Base-by-base conservation (phyloP, 2,329 filamentous ascomycete species). In the Graphiopsis chlorocephala region DNA sequence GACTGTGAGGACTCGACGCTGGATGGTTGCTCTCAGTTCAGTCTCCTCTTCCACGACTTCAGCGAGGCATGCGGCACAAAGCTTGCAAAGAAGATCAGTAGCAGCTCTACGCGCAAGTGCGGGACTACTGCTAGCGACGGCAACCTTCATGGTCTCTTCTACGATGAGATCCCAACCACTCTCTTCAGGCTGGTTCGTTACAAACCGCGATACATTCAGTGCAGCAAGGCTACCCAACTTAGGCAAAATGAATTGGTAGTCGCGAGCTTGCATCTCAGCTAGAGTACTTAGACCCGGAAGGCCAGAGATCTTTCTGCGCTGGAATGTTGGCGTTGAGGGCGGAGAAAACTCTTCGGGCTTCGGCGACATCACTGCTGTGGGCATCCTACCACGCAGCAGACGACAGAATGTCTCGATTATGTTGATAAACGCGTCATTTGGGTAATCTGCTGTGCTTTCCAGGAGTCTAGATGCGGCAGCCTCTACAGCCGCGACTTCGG, bases 361-460 rank as follows among this genome's bases (percentile, higher is more conserved):
- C 1, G 63, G 63, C 4, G 61, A 47, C n/a, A 56, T 57, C 6
- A 53, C 38, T 2, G 61, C 29, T 25, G 62, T 74, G 70, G 12
- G 74, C 75, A 53, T 70, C 68, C 64, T 72, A 6, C 70, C 69
- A 56, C 77, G 83, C 6, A 96, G 82, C 7, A 97, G 81, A 53
- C 85, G 83, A 72, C 92, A 93, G 4, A 97, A 83, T 0, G 93
- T 90, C 62, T 83, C 81, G 1, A 98, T 82, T 11, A 98, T 87
- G 68, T 91, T 86, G 5, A 90, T 80, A 71, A 98, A 98, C 0
- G 92, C 83, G 17, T 88, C 84, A 68, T 94, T 93, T 0, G 93
- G 92, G 72, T 96, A 98, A 70, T 97, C 93, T 17, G 90, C 84
- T 0, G 93, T 98, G 77, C 93, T 97, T 75, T 98, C 95, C 65